These are phyloP conservation scores for Pseudogymnoascus sp. DNA, from an alignment of 2,329 filamentous ascomycete genomes.

Conservation along the genomic window DNA sequence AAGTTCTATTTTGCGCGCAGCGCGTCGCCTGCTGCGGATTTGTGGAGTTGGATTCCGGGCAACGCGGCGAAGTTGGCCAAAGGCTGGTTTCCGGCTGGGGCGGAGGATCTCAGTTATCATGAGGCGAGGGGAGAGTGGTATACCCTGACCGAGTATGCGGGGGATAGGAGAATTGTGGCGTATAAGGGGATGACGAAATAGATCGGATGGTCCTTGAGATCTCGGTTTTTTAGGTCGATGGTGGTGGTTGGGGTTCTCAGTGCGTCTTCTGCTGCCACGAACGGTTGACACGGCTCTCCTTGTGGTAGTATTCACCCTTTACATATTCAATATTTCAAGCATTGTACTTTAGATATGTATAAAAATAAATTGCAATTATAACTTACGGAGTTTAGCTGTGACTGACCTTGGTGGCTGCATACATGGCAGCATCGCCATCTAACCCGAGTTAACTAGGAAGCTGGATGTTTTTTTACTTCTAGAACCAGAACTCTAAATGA, in stretches of 20 bases:
- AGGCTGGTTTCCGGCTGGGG: slow-evolving; percentile 24
- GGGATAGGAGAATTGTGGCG: slow-evolving; percentile 9
- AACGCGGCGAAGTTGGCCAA: slow-evolving; percentile 19
- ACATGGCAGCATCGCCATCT: background rate
- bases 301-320: background rate
- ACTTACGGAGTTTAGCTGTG: background rate
- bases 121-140: slow-evolving; percentile 19
- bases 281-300: background rate
- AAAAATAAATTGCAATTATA: background rate
- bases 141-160: slow-evolving; percentile 16
- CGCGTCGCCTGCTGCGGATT: slow-evolving; percentile 24
- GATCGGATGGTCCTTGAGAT: background rate
- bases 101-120: slow-evolving; percentile 32
- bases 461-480: background rate
- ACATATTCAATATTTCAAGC: background rate
- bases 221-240: background rate
- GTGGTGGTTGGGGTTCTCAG: background rate
- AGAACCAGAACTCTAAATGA: background rate
- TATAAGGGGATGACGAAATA: background rate
- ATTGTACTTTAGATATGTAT: background rate
- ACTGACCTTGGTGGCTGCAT: background rate
- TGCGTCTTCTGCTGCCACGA: background rate
- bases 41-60: slow-evolving; percentile 30
- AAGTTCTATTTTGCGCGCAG: slow-evolving; percentile 32
- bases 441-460: background rate